Conservation (phyloP, 306 rosid genomes). For the Oxytropis ochrocephala region DNA sequence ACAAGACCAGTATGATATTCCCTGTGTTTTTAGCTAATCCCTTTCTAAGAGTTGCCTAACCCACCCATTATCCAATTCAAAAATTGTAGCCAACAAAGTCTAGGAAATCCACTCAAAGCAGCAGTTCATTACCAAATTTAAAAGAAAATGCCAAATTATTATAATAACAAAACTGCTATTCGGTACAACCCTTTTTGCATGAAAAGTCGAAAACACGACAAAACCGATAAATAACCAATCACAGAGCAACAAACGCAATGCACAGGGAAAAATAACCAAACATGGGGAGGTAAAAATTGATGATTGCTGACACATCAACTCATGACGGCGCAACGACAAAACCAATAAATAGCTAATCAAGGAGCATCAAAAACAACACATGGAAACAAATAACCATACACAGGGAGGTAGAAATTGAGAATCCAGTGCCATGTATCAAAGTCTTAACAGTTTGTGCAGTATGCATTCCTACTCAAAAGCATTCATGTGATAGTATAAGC, state of each 20-base stretch:
- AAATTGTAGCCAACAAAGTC: not conserved
- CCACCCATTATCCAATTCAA: not conserved
- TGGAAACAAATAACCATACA: not conserved
- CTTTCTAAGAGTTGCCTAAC: not conserved
- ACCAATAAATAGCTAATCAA: not conserved
- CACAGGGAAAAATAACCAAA: not conserved
- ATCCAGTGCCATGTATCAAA: not conserved
- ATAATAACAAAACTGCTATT: not conserved
- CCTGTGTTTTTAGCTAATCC: not conserved
- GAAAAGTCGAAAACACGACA: not conserved
- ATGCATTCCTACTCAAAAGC: not conserved
- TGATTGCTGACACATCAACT: too few relatives aligned
- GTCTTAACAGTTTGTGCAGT: not conserved
- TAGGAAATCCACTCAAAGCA: not conserved
- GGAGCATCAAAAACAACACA: not conserved
- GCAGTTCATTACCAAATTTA: slow-evolving; percentile 1
- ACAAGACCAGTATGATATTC: not conserved
- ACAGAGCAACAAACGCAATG: not conserved
- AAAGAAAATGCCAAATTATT: not conserved
- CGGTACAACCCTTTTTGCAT: not conserved
- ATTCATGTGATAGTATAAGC: not conserved
- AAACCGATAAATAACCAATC: not conserved
- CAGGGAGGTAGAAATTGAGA: not conserved
- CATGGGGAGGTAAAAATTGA: not conserved
- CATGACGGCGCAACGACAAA: not conserved